Conservation (phyloP, 2,329 filamentous ascomycete species). For the Emericellopsis atlantica region DNA sequence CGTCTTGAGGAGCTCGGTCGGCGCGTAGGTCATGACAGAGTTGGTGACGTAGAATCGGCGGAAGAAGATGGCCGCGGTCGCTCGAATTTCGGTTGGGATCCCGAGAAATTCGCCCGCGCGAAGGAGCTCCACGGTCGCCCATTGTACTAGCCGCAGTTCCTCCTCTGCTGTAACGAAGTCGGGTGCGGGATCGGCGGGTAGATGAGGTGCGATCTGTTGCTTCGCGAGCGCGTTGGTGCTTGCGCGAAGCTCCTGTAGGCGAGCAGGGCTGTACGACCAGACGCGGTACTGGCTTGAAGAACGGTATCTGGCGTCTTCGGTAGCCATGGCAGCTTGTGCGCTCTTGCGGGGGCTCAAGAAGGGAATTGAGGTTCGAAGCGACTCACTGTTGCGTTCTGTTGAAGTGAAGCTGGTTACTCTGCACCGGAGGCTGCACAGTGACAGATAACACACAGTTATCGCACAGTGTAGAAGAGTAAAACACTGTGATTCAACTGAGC, state of each 20-base stretch:
- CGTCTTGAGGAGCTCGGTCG: slow-evolving; percentile 77
- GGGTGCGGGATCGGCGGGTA: slow-evolving; percentile 45
- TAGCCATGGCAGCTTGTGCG: slow-evolving; percentile 39
- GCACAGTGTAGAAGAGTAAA: too few species aligned
- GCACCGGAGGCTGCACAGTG: too few species aligned
- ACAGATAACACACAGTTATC: too few species aligned
- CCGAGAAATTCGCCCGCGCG: slow-evolving; percentile 42
- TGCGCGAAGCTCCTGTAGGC: slow-evolving; percentile 57
- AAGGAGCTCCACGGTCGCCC: slow-evolving; percentile 53
- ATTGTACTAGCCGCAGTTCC: slow-evolving; percentile 68
- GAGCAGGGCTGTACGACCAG: slow-evolving; percentile 78
- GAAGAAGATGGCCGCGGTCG: slow-evolving; percentile 77
- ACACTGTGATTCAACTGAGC: too few species aligned
- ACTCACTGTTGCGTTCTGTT: too few species aligned
- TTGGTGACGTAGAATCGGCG: slow-evolving; percentile 94
- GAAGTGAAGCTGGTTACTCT: too few species aligned
- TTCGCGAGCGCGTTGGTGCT: slow-evolving; percentile 69
- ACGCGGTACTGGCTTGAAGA: slow-evolving; percentile 80
- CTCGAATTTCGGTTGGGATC: slow-evolving; percentile 35
- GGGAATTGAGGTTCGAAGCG: too few species aligned
- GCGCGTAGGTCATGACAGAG: slow-evolving; percentile 92
- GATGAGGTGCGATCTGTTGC: slow-evolving; percentile 42
- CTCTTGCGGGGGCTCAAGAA: too few species aligned
- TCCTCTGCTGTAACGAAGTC: slow-evolving; percentile 75
- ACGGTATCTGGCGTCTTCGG: slow-evolving; percentile 84